phyloP scores from a whole-genome alignment of 148 eudicot genomes.

The Dysphania ambrosioides region DNA sequence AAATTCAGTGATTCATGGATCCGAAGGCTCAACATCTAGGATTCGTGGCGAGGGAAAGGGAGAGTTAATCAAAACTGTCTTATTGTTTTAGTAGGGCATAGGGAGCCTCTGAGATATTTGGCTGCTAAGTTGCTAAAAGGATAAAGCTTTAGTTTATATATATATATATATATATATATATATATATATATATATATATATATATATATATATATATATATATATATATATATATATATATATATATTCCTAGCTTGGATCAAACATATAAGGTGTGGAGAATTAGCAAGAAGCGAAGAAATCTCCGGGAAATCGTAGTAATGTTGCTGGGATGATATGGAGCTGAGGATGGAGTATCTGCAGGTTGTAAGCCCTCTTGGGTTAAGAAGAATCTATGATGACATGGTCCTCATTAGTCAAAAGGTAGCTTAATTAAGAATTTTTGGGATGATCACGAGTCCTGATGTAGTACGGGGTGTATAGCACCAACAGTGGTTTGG shows the following conservation, averaged over 20 bases:
- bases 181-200: no score
- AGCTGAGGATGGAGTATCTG: not conserved
- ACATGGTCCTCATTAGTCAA: not conserved
- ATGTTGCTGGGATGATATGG: not conserved
- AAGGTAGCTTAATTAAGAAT: not conserved
- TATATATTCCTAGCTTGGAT: conserved; percentile 57
- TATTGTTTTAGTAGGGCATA: conserved; percentile 55
- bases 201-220: no score
- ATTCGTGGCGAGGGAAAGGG: conserved; percentile 57
- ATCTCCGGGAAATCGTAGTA: conserved; percentile 14
- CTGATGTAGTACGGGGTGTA: not conserved
- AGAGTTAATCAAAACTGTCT: conserved; percentile 48
- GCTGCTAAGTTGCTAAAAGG: conserved; percentile 41
- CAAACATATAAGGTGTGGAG: conserved; percentile 69
- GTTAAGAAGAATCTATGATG: conserved; percentile 43
- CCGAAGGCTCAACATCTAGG: conserved; percentile 61
- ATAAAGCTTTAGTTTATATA: no score
- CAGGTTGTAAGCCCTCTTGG: conserved; percentile 42
- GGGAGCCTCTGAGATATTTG: conserved; percentile 59
- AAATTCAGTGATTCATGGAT: conserved; percentile 54
- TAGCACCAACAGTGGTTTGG: not conserved
- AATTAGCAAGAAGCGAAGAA: conserved; percentile 26
- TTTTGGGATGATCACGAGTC: not conserved
- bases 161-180: no score
- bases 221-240: no score